A percentile compares a stretch with the other conserved stretches of the same genome.
phyloP scores from a whole-genome alignment of 257 asterid species.

The Fraxinus pennsylvanica region DNA sequence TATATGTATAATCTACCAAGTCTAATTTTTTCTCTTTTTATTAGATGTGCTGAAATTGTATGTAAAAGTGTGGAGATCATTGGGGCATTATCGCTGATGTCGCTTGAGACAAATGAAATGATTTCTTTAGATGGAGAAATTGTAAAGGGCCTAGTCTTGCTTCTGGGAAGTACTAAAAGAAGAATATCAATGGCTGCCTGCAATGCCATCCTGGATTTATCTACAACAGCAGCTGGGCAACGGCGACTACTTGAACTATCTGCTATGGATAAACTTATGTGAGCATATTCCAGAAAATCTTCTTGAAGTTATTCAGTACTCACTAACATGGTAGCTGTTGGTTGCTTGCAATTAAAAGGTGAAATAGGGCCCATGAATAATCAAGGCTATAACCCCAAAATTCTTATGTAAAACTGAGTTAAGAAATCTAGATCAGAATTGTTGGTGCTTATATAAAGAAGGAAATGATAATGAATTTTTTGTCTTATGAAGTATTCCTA shows the following conservation, averaged over 20 bases:
- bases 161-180: constrained; percentile 38
- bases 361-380: constrained; percentile 2
- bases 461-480: not conserved
- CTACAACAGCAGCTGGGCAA: constrained; percentile 58
- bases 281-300: constrained; percentile 36
- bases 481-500: not conserved
- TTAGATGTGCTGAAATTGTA: constrained; percentile 51
- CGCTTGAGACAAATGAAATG: constrained; percentile 59
- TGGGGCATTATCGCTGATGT: constrained; percentile 60
- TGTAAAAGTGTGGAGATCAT: constrained; percentile 52
- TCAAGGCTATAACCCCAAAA: not conserved
- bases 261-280: constrained; percentile 58
- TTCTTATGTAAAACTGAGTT: not conserved
- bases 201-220: constrained; percentile 68
- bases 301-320: not conserved
- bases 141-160: constrained; percentile 52
- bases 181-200: constrained; percentile 59
- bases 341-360: constrained; percentile 12
- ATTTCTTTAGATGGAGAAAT: constrained; percentile 54
- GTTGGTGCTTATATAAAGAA: not conserved
- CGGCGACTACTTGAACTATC: constrained; percentile 46
- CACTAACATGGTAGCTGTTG: constrained; percentile 1
- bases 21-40: not conserved
- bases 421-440: not conserved
- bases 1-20: not conserved